A percentile compares a stretch with the other conserved stretches of the same genome.
phyloP scores from a whole-genome alignment of 495 filamentous ascomycete species.

The Penicilliopsis zonata region DNA sequence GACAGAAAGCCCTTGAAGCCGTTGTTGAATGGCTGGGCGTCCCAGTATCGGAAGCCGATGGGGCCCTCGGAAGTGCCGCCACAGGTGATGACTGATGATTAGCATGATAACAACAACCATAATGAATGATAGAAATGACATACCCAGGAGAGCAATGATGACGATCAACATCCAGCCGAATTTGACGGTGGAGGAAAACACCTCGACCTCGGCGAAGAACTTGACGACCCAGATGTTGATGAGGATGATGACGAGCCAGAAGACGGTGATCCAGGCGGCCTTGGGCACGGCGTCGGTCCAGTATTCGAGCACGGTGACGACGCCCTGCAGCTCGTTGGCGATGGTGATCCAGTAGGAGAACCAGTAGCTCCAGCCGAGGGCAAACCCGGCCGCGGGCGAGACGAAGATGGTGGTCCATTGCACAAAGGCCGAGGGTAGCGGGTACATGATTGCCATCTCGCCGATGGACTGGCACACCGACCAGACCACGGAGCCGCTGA shows the following conservation, averaged over 20 bases:
- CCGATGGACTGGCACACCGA: slow-evolving; percentile 28
- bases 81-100: too few species aligned
- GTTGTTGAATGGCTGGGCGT: slow-evolving; percentile 50
- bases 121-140: too few species aligned
- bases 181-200: slow-evolving; percentile 36
- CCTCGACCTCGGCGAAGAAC: slow-evolving; percentile 44
- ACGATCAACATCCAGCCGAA: slow-evolving; percentile 32
- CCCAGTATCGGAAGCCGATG: slow-evolving; percentile 52
- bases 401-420: slow-evolving; percentile 36
- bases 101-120: too few species aligned
- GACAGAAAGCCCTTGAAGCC: slow-evolving; percentile 58
- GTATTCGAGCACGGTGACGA: slow-evolving; percentile 46
- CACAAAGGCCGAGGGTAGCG: slow-evolving; percentile 41
- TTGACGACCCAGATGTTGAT: slow-evolving; percentile 34
- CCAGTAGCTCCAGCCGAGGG: slow-evolving; percentile 42
- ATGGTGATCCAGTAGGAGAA: slow-evolving; percentile 30
- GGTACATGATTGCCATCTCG: slow-evolving; percentile 38
- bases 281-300: slow-evolving; percentile 36
- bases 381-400: slow-evolving; percentile 33
- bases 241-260: slow-evolving; percentile 28
- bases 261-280: slow-evolving; percentile 35
- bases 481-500: slow-evolving; percentile 22
- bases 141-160: slow-evolving; percentile 23
- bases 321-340: slow-evolving; percentile 37
- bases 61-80: slow-evolving; percentile 43